Conservation (phyloP, 805 yeast genomes). For the Cyberlindnera mrakii region DNA sequence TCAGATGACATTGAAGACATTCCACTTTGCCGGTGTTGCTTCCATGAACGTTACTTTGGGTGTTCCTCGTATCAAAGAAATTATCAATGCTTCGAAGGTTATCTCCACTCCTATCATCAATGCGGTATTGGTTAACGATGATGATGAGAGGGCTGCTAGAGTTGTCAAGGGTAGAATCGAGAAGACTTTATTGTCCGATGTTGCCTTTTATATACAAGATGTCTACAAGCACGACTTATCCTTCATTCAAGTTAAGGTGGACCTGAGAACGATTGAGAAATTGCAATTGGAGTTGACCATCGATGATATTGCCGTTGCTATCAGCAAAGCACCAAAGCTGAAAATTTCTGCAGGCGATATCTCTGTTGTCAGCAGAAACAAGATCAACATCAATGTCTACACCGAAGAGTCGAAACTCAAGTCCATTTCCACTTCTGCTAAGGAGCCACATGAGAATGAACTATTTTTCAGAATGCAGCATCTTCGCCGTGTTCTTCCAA, state of each 20-base stretch:
- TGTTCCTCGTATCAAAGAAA: slow-evolving; percentile 99
- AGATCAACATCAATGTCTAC: slow-evolving; percentile 56
- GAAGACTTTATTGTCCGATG: slow-evolving; percentile 81
- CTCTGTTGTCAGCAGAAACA: slow-evolving; percentile 55
- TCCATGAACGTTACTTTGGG: slow-evolving; percentile 98
- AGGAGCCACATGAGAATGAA: slow-evolving; percentile 36
- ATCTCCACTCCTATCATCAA: slow-evolving; percentile 96
- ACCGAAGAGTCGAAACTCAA: slow-evolving; percentile 37
- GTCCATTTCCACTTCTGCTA: slow-evolving; percentile 37
- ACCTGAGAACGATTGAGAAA: slow-evolving; percentile 76
- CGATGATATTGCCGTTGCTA: slow-evolving; percentile 80
- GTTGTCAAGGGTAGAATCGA: slow-evolving; percentile 97
- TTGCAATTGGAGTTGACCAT: slow-evolving; percentile 84
- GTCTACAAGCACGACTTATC: slow-evolving; percentile 80
- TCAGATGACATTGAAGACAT: slow-evolving; percentile 93
- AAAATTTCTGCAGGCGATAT: slow-evolving; percentile 75
- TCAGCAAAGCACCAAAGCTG: slow-evolving; percentile 79
- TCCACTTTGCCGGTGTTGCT: slow-evolving; percentile 99
- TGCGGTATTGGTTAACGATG: slow-evolving; percentile 85
- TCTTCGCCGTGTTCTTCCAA: slow-evolving; percentile 77
- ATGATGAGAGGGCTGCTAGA: slow-evolving; percentile 96
- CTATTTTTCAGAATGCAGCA: slow-evolving; percentile 87
- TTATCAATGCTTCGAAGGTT: slow-evolving; percentile 91
- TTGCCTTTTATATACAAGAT: slow-evolving; percentile 87
- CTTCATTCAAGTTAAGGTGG: slow-evolving; percentile 74